Evolutionary conservation across 2,329 filamentous ascomycete genomes (phyloP).

Genomic region (Fusarium xyrophilum): DNA sequence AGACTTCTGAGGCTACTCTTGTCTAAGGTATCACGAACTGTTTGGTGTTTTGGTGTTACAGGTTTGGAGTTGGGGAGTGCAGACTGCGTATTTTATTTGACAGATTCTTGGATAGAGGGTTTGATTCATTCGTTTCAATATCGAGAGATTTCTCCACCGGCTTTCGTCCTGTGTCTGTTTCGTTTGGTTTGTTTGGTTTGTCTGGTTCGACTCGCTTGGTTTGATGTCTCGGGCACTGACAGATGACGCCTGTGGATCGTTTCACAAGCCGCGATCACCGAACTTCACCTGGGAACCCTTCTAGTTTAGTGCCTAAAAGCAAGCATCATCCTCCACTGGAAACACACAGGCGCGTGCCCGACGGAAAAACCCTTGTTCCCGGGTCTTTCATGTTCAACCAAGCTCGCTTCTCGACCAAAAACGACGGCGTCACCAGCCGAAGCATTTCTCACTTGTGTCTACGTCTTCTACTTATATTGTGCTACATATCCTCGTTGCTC

Average conservation of each 20-base stretch:
- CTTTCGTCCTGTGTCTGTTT: background rate
- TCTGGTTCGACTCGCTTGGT: background rate
- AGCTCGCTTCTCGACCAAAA: constrained; percentile 19
- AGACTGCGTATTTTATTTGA: background rate
- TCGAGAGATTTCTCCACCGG: background rate
- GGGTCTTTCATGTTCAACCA: constrained; percentile 1
- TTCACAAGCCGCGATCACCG: background rate
- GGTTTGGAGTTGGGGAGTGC: background rate
- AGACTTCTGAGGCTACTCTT: background rate
- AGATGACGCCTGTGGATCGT: constrained; percentile 1
- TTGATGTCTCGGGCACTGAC: background rate
- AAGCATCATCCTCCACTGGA: constrained; percentile 3
- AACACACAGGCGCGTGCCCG: background rate
- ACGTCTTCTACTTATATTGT: background rate
- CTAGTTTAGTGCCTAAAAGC: constrained; percentile 20
- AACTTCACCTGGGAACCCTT: constrained; percentile 4
- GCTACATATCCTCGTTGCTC: background rate
- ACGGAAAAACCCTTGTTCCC: constrained; percentile 40
- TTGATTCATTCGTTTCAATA: constrained; percentile 12
- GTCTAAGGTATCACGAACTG: background rate
- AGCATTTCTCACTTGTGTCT: constrained; percentile 20
- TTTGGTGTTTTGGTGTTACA: constrained; percentile 5
- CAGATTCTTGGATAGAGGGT: constrained; percentile 6
- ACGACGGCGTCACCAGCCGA: constrained; percentile 18
- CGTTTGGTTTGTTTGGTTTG: background rate